Base-by-base conservation (phyloP, 805 yeast species). In the Dipodascopsis uninucleata region DNA sequence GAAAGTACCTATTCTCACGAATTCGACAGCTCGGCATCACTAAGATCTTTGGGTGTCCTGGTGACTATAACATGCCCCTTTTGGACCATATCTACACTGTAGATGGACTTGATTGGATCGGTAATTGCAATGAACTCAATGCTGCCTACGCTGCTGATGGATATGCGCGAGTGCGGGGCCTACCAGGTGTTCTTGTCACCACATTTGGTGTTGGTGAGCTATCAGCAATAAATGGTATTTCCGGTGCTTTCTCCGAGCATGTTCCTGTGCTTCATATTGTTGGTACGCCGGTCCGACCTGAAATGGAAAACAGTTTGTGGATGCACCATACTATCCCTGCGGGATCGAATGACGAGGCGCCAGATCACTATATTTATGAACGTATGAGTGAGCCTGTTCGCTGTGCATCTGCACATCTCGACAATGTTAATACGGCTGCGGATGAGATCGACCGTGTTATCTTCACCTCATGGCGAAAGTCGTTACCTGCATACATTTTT, bases 121-220 rank as follows among this genome's bases (percentile, higher is more conserved):
- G 95, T 20, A 78, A 79, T 49, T 85, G 95, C 68, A 88, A 88
- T 60, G 97, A 88, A 67, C 72, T 88, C 53, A 89, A 88, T 60
- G 82, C 93, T 3, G 93, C 94, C 6, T 88, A 89, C 61, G 80
- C 93, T 4, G 89, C 90, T 5, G 96, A 89, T 63, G 97, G 96
- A 4, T 89, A 85, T 59, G 78, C 93, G 16, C 74, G 90, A 49
- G 69, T 70, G 33, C 71, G 80, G 23, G 70, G 72, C 38, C 74
- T 77, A n/a, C 74, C 84, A 5, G 85, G 87, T 41, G 87, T 79
- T 17, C 63, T 78, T 31, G 64, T 77, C 43, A 79, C 89, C 41
- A 87, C 96, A 3, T 85, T 72, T 64, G 96, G 96, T 39, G 96
- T 87, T 14, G 96, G 96, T 45, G 96, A 87, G 62, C 71, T 86